These are phyloP conservation scores for Medicago arabica DNA, from an alignment of 306 rosid species.

Conservation along the genomic window DNA sequence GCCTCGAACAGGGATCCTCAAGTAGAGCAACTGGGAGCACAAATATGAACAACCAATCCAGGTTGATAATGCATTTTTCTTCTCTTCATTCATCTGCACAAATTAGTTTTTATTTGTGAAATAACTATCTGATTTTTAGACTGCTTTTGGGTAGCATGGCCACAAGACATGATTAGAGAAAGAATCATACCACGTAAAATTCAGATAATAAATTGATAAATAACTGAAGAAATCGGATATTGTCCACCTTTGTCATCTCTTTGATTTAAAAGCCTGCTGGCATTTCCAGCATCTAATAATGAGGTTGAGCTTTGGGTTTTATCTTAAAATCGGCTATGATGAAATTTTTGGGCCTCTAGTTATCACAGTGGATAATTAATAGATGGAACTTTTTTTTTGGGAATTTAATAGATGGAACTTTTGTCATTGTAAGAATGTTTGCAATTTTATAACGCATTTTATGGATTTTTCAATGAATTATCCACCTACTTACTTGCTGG, in stretches of 20 bases:
- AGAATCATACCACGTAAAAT: background rate
- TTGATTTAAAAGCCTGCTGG: conserved; percentile 25
- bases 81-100: conserved; percentile 36
- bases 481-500: conserved; percentile 13
- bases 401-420: conserved; percentile 5
- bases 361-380: conserved; percentile 6
- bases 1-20: conserved; percentile 95
- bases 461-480: conserved; percentile 26
- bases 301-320: conserved; percentile 16
- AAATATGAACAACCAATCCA: conserved; percentile 98
- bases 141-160: conserved; percentile 21
- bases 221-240: conserved; percentile 18
- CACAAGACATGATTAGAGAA: conserved; percentile 15
- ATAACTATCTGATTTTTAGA: conserved; percentile 20
- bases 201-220: conserved; percentile 27
- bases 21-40: conserved; percentile 99
- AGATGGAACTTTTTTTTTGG: conserved; percentile 1
- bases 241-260: conserved; percentile 26
- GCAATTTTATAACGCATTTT: conserved; percentile 7
- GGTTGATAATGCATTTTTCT: conserved; percentile 59
- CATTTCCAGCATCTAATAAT: conserved; percentile 32
- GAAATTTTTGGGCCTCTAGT: conserved; percentile 31
- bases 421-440: conserved; percentile 25
- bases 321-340: conserved; percentile 10
- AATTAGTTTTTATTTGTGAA: conserved; percentile 7